Conservation (phyloP, 495 filamentous ascomycete genomes). For the Pyronema domesticum region DNA sequence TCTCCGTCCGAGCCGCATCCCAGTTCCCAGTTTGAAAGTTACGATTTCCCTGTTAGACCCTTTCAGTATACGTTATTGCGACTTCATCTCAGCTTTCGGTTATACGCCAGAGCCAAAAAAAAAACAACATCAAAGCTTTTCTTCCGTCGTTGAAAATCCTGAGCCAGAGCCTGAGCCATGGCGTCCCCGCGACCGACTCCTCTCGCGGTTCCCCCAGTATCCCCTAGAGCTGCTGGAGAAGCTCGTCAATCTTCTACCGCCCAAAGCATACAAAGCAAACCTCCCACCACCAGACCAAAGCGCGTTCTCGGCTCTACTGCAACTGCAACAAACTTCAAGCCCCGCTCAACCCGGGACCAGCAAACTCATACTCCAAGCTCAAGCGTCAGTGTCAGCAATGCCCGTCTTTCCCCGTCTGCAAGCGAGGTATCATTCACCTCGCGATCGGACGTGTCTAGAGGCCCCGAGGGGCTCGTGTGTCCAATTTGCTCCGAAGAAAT, state of each 20-base stretch:
- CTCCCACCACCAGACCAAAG: too few species aligned
- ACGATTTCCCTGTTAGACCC: too few species aligned
- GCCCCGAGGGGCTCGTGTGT: constrained; percentile 43
- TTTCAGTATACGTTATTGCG: too few species aligned
- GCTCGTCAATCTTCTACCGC: too few species aligned
- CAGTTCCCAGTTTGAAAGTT: too few species aligned
- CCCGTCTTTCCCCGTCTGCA: constrained; percentile 40
- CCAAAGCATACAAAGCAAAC: too few species aligned
- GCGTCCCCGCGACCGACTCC: neutral
- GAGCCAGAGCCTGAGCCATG: neutral
- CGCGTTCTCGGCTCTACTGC: neutral
- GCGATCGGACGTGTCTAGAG: neutral
- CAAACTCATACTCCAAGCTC: constrained; percentile 1
- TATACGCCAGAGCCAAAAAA: too few species aligned
- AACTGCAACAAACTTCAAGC: neutral
- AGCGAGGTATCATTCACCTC: constrained; percentile 33
- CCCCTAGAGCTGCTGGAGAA: too few species aligned
- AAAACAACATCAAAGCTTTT: too few species aligned
- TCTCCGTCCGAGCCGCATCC: too few species aligned
- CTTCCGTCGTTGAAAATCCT: too few species aligned
- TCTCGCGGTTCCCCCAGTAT: neutral
- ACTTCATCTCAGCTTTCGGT: too few species aligned
- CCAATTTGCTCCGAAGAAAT: constrained; percentile 97
- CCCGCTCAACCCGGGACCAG: neutral
- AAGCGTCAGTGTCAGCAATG: constrained; percentile 4